Conservation (phyloP, 179 eudicot genomes). For the Silene noctiflora region DNA sequence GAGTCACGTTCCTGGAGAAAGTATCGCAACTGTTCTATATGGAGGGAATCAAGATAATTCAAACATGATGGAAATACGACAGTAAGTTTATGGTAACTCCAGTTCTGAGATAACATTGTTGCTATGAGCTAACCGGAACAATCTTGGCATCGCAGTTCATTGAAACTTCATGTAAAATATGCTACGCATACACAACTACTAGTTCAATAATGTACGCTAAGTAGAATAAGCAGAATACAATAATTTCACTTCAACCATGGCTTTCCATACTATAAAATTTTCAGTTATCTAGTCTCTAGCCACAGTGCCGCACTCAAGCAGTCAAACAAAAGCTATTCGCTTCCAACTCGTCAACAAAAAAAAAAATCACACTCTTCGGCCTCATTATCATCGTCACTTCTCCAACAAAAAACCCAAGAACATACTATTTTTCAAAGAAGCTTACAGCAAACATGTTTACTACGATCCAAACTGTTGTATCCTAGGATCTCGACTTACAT, state of each 20-base stretch:
- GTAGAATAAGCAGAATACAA: neutral
- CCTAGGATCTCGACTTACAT: neutral
- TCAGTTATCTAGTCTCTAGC: neutral
- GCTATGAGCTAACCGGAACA: neutral
- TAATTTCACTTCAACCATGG: neutral
- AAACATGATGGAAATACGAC: neutral
- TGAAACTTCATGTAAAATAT: neutral
- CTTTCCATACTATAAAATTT: neutral
- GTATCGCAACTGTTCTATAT: neutral
- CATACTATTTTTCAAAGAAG: neutral
- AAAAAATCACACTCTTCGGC: neutral
- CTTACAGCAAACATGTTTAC: neutral
- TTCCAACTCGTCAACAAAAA: neutral
- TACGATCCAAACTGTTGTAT: neutral
- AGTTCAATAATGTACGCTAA: neutral
- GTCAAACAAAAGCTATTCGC: neutral
- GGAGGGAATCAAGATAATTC: neutral
- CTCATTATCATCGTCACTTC: neutral
- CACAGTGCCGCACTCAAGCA: conserved; percentile 2
- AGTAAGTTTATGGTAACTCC: neutral
- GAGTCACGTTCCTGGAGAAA: neutral
- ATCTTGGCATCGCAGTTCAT: neutral
- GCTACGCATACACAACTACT: neutral
- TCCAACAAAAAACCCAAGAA: neutral
- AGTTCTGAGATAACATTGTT: neutral